These are phyloP conservation scores for Trichoderma gamsii DNA, from an alignment of 495 filamentous ascomycete genomes.

Conservation along the genomic window DNA sequence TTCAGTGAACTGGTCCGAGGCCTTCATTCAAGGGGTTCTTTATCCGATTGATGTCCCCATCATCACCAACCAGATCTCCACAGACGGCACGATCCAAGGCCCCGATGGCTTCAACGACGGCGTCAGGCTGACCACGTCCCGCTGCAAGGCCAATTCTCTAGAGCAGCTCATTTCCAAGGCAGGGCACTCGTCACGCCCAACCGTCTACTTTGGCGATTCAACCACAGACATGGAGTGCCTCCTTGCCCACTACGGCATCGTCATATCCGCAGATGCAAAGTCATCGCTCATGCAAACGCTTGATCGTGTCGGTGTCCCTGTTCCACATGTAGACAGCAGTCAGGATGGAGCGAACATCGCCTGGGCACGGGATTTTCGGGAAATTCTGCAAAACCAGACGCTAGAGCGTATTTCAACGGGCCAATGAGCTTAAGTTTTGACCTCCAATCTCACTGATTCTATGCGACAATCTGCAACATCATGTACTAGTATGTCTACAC, in stretches of 20 bases:
- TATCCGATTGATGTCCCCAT: neutral
- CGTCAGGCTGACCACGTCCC: neutral
- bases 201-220: slow-evolving; percentile 32
- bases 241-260: slow-evolving; percentile 25
- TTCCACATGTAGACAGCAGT: slow-evolving; percentile 24
- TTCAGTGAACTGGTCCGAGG: slow-evolving; percentile 41
- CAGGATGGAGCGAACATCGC: neutral
- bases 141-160: slow-evolving; percentile 3
- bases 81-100: slow-evolving; percentile 11
- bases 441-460: neutral
- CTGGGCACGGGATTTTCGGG: slow-evolving; percentile 17
- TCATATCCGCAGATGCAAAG: slow-evolving; percentile 25
- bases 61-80: slow-evolving; percentile 10
- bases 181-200: slow-evolving; percentile 13
- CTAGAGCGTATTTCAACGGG: neutral
- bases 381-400: slow-evolving; percentile 9
- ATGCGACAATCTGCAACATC: neutral
- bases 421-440: neutral
- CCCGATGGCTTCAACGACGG: slow-evolving; percentile 5
- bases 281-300: slow-evolving; percentile 29
- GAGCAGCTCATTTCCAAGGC: neutral
- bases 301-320: slow-evolving; percentile 25
- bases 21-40: slow-evolving; percentile 34
- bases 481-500: slow-evolving; percentile 13
- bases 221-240: slow-evolving; percentile 34